Percentiles rank a stretch among this genome's conserved stretches.
Conservation (phyloP, 1,139 yeast species). For the Lodderomyces beijingensis region DNA sequence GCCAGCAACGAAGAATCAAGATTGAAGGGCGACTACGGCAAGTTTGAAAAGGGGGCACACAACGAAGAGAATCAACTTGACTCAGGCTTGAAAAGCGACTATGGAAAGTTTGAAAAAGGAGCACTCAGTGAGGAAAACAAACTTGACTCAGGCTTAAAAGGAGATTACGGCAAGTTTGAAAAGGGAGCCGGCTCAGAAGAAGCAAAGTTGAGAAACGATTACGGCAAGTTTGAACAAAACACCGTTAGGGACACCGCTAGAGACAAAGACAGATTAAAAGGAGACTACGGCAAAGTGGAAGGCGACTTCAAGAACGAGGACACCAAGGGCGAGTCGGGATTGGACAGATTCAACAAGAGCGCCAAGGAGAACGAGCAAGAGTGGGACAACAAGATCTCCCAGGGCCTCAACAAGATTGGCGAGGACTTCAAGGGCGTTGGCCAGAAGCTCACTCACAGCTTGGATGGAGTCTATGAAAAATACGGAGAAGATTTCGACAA, state of each 20-base stretch:
- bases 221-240: background rate
- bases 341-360: background rate
- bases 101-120: conserved; percentile 6
- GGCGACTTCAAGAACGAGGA: background rate
- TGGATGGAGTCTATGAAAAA: background rate
- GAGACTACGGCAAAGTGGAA: background rate
- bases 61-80: conserved; percentile 12
- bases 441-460: background rate
- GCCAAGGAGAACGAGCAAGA: background rate
- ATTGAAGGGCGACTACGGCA: conserved; percentile 12
- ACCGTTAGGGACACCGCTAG: background rate
- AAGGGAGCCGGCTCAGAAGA: background rate
- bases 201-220: conserved; percentile 1
- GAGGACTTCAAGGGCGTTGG: background rate
- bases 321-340: background rate
- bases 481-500: background rate
- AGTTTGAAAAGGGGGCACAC: conserved; percentile 13
- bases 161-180: conserved; percentile 6
- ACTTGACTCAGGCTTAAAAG: background rate
- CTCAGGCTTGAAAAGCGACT: background rate
- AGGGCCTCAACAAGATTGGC: background rate
- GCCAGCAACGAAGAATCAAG: conserved; percentile 8
- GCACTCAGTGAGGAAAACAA: conserved; percentile 6
- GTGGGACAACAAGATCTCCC: background rate
- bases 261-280: too few relatives aligned